phyloP scores from a whole-genome alignment of 1,284 basidiomycete species.

The Hemileia vastatrix region DNA sequence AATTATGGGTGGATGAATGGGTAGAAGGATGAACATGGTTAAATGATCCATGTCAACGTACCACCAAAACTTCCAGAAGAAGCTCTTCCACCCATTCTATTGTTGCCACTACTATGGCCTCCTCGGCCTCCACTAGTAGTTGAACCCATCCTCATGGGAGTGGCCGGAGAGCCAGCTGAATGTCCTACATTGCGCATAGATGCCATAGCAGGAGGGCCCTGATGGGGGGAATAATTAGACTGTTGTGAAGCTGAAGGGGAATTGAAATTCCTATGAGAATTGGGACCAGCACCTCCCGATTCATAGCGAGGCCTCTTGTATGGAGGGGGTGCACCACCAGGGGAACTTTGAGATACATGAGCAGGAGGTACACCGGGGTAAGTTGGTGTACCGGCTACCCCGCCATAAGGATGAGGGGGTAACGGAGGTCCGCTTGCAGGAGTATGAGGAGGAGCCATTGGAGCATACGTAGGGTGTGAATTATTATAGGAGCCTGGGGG shows the following conservation, averaged over 20 bases:
- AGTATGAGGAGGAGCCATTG: not conserved
- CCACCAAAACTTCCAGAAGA: not conserved
- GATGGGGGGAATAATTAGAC: not conserved
- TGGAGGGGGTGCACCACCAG: constrained; percentile 12
- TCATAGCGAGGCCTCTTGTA: constrained; percentile 19
- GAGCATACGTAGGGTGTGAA: constrained; percentile 7
- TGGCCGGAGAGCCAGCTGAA: not conserved
- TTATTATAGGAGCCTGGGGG: not conserved
- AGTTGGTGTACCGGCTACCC: too few species aligned
- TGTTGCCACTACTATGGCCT: not conserved
- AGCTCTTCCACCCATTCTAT: not conserved
- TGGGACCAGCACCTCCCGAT: not conserved
- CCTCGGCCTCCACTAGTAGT: constrained; percentile 10
- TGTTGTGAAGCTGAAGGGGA: constrained; percentile 3
- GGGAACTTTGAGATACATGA: constrained; percentile 6
- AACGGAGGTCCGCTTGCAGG: too few species aligned
- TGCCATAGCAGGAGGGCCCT: too few species aligned
- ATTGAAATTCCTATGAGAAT: too few species aligned
- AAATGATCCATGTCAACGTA: too few species aligned
- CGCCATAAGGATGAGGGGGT: not conserved
- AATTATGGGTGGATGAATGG: too few species aligned
- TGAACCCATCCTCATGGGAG: constrained; percentile 7
- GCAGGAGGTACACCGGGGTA: not conserved
- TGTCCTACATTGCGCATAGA: not conserved
- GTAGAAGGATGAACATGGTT: too few species aligned